A percentile compares a stretch with the other conserved stretches of the same genome.
phyloP scores from a whole-genome alignment of 129 eudicot genomes.

The Artemisia argyi region DNA sequence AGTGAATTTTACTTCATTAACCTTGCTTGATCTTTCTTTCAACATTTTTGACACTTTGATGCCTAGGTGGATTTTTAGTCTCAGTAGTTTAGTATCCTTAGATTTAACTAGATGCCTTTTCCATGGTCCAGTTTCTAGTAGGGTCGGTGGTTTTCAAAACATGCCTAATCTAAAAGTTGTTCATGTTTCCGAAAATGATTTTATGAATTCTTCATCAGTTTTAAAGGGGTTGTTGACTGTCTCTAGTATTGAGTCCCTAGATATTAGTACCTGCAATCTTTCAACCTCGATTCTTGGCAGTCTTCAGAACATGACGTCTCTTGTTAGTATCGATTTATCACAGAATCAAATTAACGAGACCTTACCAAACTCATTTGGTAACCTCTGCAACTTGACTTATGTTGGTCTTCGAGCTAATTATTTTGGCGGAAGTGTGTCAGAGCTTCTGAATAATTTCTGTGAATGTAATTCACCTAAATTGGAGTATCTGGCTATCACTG shows the following conservation, averaged over 20 bases:
- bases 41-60: constrained; percentile 26
- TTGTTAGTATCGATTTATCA: constrained; percentile 26
- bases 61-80: constrained; percentile 40
- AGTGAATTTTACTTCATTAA: constrained; percentile 25
- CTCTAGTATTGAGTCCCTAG: constrained; percentile 23
- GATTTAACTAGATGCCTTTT: constrained; percentile 28
- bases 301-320: constrained; percentile 32
- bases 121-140: constrained; percentile 19
- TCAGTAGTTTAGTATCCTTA: constrained; percentile 26
- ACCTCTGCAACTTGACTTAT: constrained; percentile 21
- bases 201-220: constrained; percentile 19
- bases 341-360: constrained; percentile 19
- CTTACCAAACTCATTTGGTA: constrained; percentile 24
- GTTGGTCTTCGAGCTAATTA: constrained; percentile 20
- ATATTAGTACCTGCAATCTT: constrained; percentile 21
- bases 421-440: constrained; percentile 21
- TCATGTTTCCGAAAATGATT: constrained; percentile 21
- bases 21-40: constrained; percentile 42
- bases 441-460: constrained; percentile 26
- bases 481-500: constrained; percentile 13
- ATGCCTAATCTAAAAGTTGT: constrained; percentile 7
- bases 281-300: constrained; percentile 18
- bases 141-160: constrained; percentile 24
- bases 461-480: constrained; percentile 24
- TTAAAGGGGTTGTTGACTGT: constrained; percentile 25